Evolutionary conservation across 2,329 filamentous ascomycete species (phyloP).

Genomic region (Colletotrichum tropicale): DNA sequence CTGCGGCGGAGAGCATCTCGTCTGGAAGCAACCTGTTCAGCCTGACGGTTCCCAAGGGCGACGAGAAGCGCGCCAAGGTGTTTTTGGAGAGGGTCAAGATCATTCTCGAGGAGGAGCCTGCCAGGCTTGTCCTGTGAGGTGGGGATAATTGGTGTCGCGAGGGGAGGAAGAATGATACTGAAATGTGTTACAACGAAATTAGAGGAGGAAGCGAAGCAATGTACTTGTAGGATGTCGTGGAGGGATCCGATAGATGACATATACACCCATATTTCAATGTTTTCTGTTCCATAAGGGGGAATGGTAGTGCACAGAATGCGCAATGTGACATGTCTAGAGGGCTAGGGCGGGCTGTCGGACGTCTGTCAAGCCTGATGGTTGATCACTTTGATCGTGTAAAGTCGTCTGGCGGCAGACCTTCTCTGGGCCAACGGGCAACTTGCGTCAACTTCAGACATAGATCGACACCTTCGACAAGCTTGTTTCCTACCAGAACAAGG

Average conservation of each 20-base stretch:
- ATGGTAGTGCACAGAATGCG: neutral
- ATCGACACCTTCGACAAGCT: neutral
- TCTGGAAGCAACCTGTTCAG: slow-evolving; percentile 79
- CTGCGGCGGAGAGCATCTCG: slow-evolving; percentile 47
- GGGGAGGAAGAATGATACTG: neutral
- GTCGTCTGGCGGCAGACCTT: neutral
- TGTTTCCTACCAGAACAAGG: neutral
- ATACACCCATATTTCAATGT: neutral
- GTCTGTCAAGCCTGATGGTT: neutral
- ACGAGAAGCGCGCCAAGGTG: slow-evolving; percentile 79
- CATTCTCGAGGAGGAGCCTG: slow-evolving; percentile 81
- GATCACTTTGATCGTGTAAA: neutral
- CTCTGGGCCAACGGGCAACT: neutral
- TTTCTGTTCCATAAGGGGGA: neutral
- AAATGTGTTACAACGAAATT: neutral
- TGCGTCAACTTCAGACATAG: neutral
- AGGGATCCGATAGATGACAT: slow-evolving; percentile 13
- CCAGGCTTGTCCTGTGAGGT: slow-evolving; percentile 68
- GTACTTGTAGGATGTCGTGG: slow-evolving; percentile 18
- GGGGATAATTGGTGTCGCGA: neutral
- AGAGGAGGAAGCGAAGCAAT: neutral
- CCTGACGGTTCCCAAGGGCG: slow-evolving; percentile 76
- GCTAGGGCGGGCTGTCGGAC: neutral
- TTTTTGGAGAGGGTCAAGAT: slow-evolving; percentile 89
- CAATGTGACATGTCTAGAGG: neutral